Conservation (phyloP, 176 grass and related monocot species). For the Rhynchospora breviuscula region DNA sequence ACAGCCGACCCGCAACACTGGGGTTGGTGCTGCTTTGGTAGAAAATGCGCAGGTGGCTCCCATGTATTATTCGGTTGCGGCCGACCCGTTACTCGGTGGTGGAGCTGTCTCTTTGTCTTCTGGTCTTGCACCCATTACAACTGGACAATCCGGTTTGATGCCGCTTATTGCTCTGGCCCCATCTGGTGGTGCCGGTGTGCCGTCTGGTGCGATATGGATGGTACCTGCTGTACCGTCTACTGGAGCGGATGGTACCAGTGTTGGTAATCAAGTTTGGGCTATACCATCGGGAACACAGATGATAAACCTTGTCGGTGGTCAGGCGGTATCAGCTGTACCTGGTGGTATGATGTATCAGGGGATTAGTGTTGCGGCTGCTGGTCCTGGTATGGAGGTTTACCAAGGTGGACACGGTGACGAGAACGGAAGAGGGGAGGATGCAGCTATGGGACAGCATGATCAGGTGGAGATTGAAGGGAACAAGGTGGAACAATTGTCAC, state of each 20-base stretch:
- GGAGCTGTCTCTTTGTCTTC: constrained; percentile 50
- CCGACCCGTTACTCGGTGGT: constrained; percentile 57
- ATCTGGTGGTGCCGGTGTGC: constrained; percentile 13
- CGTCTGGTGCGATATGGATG: constrained; percentile 69
- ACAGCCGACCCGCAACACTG: constrained; percentile 54
- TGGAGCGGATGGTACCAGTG: background rate
- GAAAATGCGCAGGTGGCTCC: constrained; percentile 13
- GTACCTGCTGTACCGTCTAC: constrained; percentile 28
- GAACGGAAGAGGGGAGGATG: constrained; percentile 22
- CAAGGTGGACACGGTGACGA: background rate
- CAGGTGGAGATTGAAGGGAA: constrained; percentile 26
- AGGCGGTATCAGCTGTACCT: constrained; percentile 11
- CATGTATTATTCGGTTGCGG: constrained; percentile 44
- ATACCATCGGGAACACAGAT: constrained; percentile 44
- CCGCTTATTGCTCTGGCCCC: constrained; percentile 48
- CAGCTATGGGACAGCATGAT: background rate
- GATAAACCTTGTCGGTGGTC: constrained; percentile 47
- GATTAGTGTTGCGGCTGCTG: constrained; percentile 10
- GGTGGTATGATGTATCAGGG: constrained; percentile 23
- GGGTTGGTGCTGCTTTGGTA: background rate
- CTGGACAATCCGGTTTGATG: constrained; percentile 35
- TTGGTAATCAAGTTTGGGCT: constrained; percentile 37
- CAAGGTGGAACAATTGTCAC: constrained; percentile 36
- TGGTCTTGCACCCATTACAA: constrained; percentile 47
- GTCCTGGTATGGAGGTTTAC: background rate